Percentiles rank a stretch among this genome's conserved stretches.
Conservation (phyloP, 345 rosid species). For the Hirschfeldia incana region DNA sequence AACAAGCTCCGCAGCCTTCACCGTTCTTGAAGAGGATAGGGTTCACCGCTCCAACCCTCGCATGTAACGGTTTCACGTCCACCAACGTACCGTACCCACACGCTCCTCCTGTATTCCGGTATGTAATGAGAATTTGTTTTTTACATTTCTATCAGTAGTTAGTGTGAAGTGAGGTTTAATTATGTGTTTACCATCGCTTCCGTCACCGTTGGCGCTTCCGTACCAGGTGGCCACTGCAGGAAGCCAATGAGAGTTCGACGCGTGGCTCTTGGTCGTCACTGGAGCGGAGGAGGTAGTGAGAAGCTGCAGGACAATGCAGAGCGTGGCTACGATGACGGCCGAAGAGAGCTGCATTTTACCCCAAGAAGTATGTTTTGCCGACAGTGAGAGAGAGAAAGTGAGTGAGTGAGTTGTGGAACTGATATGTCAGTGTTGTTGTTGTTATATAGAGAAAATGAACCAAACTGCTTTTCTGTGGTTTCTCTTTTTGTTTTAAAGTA, state of each 20-base stretch:
- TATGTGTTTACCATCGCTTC: constrained; percentile 70
- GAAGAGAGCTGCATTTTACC: constrained; percentile 34
- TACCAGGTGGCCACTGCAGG: constrained; percentile 99
- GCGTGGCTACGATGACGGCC: constrained; percentile 4
- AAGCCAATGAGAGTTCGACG: constrained; percentile 58
- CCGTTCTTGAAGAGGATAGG: constrained; percentile 84
- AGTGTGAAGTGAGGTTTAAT: not conserved
- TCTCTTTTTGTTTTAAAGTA: constrained; percentile 15
- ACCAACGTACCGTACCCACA: constrained; percentile 94
- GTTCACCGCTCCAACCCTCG: constrained; percentile 94
- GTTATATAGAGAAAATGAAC: constrained; percentile 27
- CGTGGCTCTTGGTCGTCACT: constrained; percentile 4
- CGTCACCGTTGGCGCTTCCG: constrained; percentile 92
- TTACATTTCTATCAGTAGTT: not conserved
- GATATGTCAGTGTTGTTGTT: constrained; percentile 28
- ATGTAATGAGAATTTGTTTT: not conserved
- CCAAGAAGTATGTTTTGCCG: constrained; percentile 24
- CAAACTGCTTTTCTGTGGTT: constrained; percentile 35
- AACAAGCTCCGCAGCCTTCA: constrained; percentile 94
- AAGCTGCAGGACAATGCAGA: constrained; percentile 32
- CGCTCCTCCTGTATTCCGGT: constrained; percentile 71
- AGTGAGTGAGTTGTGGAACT: constrained; percentile 24
- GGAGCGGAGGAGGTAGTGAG: constrained; percentile 4
- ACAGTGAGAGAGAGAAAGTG: constrained; percentile 32
- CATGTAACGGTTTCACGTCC: constrained; percentile 84